Base-by-base conservation (phyloP, 225 moss, liverwort and hornwort genomes). In the Straminergon stramineum region DNA sequence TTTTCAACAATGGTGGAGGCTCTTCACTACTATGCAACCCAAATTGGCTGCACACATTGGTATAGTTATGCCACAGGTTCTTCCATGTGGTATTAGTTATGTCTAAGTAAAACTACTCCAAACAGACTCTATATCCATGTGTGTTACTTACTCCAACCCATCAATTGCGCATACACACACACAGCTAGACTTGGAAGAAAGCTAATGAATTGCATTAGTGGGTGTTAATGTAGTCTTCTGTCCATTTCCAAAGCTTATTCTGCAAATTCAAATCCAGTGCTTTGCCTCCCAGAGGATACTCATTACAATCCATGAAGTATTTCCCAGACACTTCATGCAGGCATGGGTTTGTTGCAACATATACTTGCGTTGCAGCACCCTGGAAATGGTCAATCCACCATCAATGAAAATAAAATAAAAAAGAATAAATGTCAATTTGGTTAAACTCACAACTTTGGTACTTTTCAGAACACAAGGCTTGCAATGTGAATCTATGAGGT, bases 351-450 rank as follows among this genome's bases (percentile, higher is more conserved):
- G 95, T 91, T 39, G 94, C 95, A 4, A 95, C 75, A 30, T 93
- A 95, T 23, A 93, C 91, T 85, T 95, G 90, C 13, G 95, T 96
- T 53, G 95, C 95, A 56, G 95, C 93, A 73, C 93, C 97, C 96
- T 97, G 84, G 37, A 26, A 37, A n/a, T 48, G 27, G n/a, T 73
- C 77, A 88, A 90, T 61, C 58, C 90, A 81, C 24, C 35, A 66
- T 74, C 28, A 82, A n/a, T n/a, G n/a, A 63, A 21, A 24, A 32
- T 16, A 2, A 24, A 82, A 6, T 22, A 64, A 3, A 2, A 23
- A 62, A 62, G 15, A 45, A 15, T 21, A 21, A 83, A 52, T 51
- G 22, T 8, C 24, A 83, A 65, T 65, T 82, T 1, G 4, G 31
- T 41, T 11, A 6, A 20, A 39, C 30, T 13, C 19, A 43, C 62